Conservation (phyloP, 1,139 yeast genomes). For the Diutina rugosa region DNA sequence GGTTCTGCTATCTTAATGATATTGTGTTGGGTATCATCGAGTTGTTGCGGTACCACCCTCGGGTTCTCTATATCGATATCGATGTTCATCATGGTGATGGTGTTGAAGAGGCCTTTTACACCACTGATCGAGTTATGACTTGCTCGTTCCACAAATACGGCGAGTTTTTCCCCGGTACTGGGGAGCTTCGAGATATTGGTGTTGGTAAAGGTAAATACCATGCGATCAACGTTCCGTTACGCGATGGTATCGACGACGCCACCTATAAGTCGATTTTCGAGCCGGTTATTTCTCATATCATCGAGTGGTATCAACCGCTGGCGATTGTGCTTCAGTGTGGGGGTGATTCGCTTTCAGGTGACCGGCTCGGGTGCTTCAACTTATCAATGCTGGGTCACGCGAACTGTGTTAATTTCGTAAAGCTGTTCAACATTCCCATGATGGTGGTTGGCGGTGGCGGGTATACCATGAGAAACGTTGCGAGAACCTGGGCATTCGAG, state of each 20-base stretch:
- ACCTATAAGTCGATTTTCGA: slow-evolving; percentile 80
- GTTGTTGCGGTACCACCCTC: slow-evolving; percentile 77
- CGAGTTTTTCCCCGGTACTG: slow-evolving; percentile 94
- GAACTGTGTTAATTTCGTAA: slow-evolving; percentile 83
- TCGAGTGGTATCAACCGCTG: slow-evolving; percentile 91
- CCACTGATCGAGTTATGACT: slow-evolving; percentile 96
- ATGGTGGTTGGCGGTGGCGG: slow-evolving; percentile 97
- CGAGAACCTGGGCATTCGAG: slow-evolving; percentile 93
- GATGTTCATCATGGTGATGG: slow-evolving; percentile 99
- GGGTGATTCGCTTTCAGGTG: slow-evolving; percentile 88
- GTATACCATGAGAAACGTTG: slow-evolving; percentile 93
- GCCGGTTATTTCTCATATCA: slow-evolving; percentile 67
- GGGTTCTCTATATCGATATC: slow-evolving; percentile 91
- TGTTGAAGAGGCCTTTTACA: slow-evolving; percentile 93
- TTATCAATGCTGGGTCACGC: slow-evolving; percentile 91
- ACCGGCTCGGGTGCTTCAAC: slow-evolving; percentile 85
- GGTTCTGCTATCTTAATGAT: slow-evolving; percentile 83
- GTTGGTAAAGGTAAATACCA: slow-evolving; percentile 83
- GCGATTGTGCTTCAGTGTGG: slow-evolving; percentile 90
- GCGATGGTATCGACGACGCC: slow-evolving; percentile 89
- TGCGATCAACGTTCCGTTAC: slow-evolving; percentile 76
- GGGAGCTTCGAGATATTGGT: slow-evolving; percentile 80
- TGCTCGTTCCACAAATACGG: slow-evolving; percentile 96
- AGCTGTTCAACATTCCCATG: slow-evolving; percentile 78
- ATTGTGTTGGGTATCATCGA: slow-evolving; percentile 87